Base-by-base conservation (phyloP, 139 green algal species). In the Auxenochlorella protothecoides region DNA sequence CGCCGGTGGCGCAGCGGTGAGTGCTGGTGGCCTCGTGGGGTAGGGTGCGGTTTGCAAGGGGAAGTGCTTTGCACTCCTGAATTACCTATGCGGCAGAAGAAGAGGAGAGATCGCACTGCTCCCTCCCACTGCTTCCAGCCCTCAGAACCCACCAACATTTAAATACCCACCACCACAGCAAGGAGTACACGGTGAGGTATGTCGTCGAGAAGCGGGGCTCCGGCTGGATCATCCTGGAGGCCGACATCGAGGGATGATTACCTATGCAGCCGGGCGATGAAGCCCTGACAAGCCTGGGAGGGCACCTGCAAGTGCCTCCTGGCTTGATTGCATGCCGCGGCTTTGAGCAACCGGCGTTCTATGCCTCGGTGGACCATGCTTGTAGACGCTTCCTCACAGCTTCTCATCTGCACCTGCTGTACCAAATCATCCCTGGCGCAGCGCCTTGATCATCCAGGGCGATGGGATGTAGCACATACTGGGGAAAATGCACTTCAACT, bases 111-210 rank as follows among this genome's bases (percentile, higher is more conserved):
- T 44, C 27, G 27, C 27, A 44, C 27, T 44, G 27, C 5, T 68
- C 51, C 7, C 44, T n/a, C 27, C 8, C 11, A 6, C 10, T 44
- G 6, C 13, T 51, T 6, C 53, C 53, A 11, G 16, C 2, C 9
- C 57, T 56, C 15, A 44, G 27, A 44, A 44, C 27, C 27, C 27
- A 44, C 27, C 27, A 44, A 44, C 27, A 44, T 44, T 44, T 44
- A 44, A 2, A 44, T 44, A 44, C 27, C 27, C 27, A 44, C 27
- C 27, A 44, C 27, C 27, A 44, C 65, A 76, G 72, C 65, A 76
- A 65, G 57, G 69, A 76, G 63, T 79, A 82, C 63, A 74, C 8
- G 7, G 68, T 76, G 15, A 66, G 65, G 27, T 79, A 79, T 51
- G 68, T 72, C 12, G 44, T 76, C 7, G 66, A 44, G 2, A 44